Evolutionary conservation across 768 basidiomycete species (phyloP).

Genomic region (Floccularia luteovirens): DNA sequence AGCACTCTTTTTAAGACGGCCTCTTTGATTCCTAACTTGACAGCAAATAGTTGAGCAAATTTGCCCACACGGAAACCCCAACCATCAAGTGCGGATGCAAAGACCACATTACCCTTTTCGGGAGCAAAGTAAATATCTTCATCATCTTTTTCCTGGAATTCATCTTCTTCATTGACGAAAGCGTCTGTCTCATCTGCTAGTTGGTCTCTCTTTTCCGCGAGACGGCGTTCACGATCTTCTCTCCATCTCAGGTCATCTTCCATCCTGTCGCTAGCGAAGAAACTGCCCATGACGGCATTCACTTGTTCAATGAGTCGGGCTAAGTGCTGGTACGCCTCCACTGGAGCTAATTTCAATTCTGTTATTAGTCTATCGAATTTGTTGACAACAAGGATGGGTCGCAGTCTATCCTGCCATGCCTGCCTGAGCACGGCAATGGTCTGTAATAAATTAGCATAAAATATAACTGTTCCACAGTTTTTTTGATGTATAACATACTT

Average conservation of each 20-base stretch:
- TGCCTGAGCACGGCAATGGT: constrained; percentile 93
- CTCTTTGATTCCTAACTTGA: constrained; percentile 89
- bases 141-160: constrained; percentile 93
- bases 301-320: constrained; percentile 91
- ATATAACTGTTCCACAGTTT: background rate
- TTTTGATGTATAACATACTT: constrained; percentile 47
- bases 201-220: constrained; percentile 68
- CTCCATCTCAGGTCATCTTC: constrained; percentile 93
- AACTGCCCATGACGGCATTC: constrained; percentile 96
- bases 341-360: constrained; percentile 84
- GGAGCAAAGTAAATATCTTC: constrained; percentile 98
- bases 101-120: constrained; percentile 91
- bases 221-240: constrained; percentile 81
- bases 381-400: constrained; percentile 93
- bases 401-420: constrained; percentile 85
- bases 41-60: constrained; percentile 88
- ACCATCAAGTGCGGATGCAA: constrained; percentile 92
- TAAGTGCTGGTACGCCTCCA: constrained; percentile 94
- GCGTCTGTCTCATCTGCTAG: constrained; percentile 61
- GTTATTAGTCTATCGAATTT: constrained; percentile 93
- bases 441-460: constrained; percentile 28
- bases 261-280: constrained; percentile 94
- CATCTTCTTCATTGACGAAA: constrained; percentile 47
- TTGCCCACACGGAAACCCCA: constrained; percentile 96
- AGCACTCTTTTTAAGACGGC: constrained; percentile 76